Evolutionary conservation across 2,329 filamentous ascomycete species (phyloP).

Genomic region (Ilyonectria sp.): DNA sequence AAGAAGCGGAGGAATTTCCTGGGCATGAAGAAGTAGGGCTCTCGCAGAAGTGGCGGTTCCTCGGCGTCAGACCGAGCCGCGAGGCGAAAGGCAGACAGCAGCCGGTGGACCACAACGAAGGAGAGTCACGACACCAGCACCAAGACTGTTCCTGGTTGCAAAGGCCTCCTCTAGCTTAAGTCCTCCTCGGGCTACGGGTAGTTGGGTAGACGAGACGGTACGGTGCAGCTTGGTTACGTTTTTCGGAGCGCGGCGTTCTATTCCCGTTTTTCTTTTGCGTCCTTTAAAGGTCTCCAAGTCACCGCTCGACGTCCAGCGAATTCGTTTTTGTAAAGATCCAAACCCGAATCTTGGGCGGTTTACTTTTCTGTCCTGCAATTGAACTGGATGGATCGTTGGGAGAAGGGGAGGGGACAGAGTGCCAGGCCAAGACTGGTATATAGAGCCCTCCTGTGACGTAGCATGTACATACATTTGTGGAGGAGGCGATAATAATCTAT

Average conservation of each 20-base stretch:
- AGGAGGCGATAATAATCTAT: constrained; percentile 31
- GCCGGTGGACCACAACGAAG: neutral
- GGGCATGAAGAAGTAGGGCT: constrained; percentile 70
- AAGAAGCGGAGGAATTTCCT: constrained; percentile 75
- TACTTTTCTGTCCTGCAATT: neutral
- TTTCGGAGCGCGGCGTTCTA: constrained; percentile 40
- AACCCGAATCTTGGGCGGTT: neutral
- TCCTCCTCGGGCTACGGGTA: neutral
- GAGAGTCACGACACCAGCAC: neutral
- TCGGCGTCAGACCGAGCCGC: constrained; percentile 2
- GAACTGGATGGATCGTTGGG: neutral
- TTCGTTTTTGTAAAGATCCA: neutral
- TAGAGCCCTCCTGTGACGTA: constrained; percentile 18
- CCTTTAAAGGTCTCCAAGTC: constrained; percentile 17
- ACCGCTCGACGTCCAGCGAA: neutral
- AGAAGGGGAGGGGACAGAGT: neutral
- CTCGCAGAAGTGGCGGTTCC: constrained; percentile 43
- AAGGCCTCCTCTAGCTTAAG: neutral
- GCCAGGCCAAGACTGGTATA: constrained; percentile 19
- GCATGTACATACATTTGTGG: constrained; percentile 29
- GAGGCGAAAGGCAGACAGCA: constrained; percentile 6
- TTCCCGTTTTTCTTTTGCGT: constrained; percentile 32
- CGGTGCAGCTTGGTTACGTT: constrained; percentile 29
- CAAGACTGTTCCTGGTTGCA: neutral
- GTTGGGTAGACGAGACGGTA: constrained; percentile 18